These are phyloP conservation scores for Nothophytophthora sp. DNA, from an alignment of 352 stramenopile genomes.

Conservation along the genomic window DNA sequence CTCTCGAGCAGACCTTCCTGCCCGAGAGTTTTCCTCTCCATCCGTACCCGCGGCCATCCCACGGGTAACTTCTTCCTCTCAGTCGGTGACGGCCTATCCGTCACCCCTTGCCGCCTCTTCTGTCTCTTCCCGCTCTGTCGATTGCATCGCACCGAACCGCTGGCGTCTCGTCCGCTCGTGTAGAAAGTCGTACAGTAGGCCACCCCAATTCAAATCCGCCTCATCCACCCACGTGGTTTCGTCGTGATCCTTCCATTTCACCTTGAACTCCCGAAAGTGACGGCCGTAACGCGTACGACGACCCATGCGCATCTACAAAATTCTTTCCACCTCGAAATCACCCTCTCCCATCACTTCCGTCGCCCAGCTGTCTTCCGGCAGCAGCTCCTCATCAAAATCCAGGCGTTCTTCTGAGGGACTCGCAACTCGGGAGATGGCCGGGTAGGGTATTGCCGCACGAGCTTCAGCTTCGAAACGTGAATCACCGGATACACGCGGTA, in stretches of 20 bases:
- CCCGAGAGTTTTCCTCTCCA: no score
- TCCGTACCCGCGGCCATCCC: no score
- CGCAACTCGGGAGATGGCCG: not conserved
- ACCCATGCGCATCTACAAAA: slow-evolving; percentile 15
- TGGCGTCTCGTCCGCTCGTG: not conserved
- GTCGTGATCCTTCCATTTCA: slow-evolving; percentile 9
- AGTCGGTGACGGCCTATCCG: no score
- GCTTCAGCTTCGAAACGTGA: slow-evolving; percentile 27
- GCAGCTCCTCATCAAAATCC: slow-evolving; percentile 27
- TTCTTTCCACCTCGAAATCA: slow-evolving; percentile 14
- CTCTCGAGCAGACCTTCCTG: no score
- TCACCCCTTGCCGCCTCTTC: no score
- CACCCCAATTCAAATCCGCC: slow-evolving; percentile 10
- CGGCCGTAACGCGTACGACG: slow-evolving; percentile 3
- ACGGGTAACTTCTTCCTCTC: no score
- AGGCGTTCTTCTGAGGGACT: not conserved
- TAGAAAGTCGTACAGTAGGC: slow-evolving; percentile 2
- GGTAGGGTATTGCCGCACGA: not conserved
- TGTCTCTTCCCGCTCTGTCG: no score
- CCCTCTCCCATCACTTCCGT: not conserved
- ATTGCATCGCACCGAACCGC: not conserved
- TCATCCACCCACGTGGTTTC: slow-evolving; percentile 10
- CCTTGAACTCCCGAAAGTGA: slow-evolving; percentile 2
- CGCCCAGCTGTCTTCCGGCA: slow-evolving; percentile 17
- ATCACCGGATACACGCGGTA: slow-evolving; percentile 23